These are phyloP conservation scores for Cerioporus squamosus DNA, from an alignment of 1,284 basidiomycete species.

Conservation along the genomic window DNA sequence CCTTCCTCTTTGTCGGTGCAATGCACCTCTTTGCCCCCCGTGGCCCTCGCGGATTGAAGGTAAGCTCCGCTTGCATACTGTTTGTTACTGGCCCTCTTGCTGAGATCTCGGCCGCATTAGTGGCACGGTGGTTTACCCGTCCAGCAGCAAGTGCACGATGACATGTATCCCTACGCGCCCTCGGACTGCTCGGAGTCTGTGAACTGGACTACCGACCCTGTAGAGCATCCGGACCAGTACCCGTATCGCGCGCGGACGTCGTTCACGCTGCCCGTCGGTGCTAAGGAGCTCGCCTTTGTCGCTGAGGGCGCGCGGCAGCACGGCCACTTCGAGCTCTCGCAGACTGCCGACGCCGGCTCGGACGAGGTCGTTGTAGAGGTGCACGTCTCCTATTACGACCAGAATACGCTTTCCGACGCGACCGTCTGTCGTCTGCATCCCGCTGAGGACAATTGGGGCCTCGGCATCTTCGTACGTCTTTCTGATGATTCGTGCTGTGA, in stretches of 20 bases:
- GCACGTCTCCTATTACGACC: constrained; percentile 21
- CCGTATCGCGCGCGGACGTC: constrained; percentile 15
- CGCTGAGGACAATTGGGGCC: constrained; percentile 26
- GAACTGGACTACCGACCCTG: neutral
- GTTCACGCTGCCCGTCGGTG: constrained; percentile 29
- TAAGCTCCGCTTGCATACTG: neutral
- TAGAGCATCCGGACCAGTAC: neutral
- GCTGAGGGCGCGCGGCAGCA: constrained; percentile 28
- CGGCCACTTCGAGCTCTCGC: constrained; percentile 29
- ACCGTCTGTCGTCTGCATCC: constrained; percentile 29
- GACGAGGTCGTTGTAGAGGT: constrained; percentile 28
- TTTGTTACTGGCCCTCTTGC: neutral
- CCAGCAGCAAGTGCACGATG: neutral
- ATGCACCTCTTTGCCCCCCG: neutral
- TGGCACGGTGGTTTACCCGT: neutral
- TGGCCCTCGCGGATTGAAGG: neutral
- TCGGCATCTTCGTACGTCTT: constrained; percentile 36
- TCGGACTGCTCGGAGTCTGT: neutral
- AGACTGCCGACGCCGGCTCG: constrained; percentile 13
- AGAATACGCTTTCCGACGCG: constrained; percentile 21
- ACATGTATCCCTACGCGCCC: neutral
- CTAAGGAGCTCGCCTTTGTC: constrained; percentile 31
- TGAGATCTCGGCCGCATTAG: neutral
- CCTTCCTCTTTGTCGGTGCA: constrained; percentile 4
- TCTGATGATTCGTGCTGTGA: no score